Evolutionary conservation across 1,139 yeast genomes (phyloP).

Genomic region (Arxiozyma telluris): DNA sequence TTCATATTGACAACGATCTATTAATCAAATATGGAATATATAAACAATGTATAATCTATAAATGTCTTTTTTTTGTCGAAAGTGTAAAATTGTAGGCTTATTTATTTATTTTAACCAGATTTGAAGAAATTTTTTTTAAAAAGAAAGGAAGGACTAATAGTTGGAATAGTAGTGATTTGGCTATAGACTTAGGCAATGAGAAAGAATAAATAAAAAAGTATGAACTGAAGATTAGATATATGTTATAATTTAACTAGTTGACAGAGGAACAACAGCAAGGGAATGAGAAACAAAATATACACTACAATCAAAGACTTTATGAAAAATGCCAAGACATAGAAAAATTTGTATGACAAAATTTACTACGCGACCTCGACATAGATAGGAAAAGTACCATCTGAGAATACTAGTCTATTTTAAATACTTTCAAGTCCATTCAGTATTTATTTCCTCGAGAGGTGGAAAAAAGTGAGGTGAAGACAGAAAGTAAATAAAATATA

Average conservation of each 20-base stretch:
- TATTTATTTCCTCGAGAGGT: no score
- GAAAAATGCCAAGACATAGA: no score
- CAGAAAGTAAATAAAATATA: neutral
- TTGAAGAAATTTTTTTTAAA: no score
- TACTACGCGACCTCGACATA: no score
- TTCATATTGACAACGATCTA: conserved; percentile 6
- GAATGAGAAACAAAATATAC: no score
- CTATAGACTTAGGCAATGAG: neutral
- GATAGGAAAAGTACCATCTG: no score
- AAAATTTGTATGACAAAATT: no score
- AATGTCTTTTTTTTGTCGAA: neutral
- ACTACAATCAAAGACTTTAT: no score
- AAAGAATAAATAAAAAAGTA: neutral
- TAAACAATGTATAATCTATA: neutral
- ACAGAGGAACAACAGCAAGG: no score
- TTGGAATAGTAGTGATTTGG: neutral
- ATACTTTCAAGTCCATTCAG: neutral
- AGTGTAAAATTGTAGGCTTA: neutral
- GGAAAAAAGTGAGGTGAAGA: no score
- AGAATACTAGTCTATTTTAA: no score
- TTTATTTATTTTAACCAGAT: neutral
- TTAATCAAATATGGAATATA: neutral
- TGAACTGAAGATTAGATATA: neutral
- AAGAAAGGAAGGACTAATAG: conserved; percentile 2
- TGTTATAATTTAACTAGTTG: no score